Evolutionary conservation across 148 eudicot genomes (phyloP), one percentile per base, ranked within the genome.

Genomic region (Rhododendron molle): DNA sequence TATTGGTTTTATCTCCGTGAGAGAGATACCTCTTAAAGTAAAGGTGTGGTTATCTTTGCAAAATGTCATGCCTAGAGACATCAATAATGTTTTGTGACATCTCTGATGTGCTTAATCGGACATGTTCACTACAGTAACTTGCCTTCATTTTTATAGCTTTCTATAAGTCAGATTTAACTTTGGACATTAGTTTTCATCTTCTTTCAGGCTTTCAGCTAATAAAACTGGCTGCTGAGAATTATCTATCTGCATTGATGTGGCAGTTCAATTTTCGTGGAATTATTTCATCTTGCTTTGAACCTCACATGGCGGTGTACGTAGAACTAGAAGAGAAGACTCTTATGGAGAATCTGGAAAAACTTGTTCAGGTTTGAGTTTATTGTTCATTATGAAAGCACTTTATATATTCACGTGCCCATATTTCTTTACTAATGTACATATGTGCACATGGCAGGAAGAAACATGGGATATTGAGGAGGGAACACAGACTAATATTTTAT

Each of bases 391-490:
- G 38, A 46, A 34, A 47, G 13, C 23, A 36, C 43, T 78, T 52
- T 81, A 58, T 28, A 49, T 67, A 26, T 73, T 83, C 81, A 84
- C 72, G 34, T 49, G 62, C 69, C 49, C 32, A 28, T 83, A 47
- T 78, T 71, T 82, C 82, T 83, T 26, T 83, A 60, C 34, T 80
- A 83, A 28, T 26, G 58, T 9, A 83, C 47, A 49, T 4, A 67
- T 78, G 72, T 81, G 28, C 38, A 46, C 40, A 23, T 76, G 72
- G 86, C 92, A 96, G 99, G 99, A 97, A 86, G 99, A 97, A 94
- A 93, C 98, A 81, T 97, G 99, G 99, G 98, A 95, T 34, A 90
- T 93, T 85, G 99, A 95, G 87, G 99, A 97, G 89, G 99, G 99
- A 89, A 95, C 96, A 85, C 99, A 94, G 90, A 97, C 98, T 74